phyloP scores from a whole-genome alignment of 495 filamentous ascomycete genomes.

The Parathielavia appendiculata region DNA sequence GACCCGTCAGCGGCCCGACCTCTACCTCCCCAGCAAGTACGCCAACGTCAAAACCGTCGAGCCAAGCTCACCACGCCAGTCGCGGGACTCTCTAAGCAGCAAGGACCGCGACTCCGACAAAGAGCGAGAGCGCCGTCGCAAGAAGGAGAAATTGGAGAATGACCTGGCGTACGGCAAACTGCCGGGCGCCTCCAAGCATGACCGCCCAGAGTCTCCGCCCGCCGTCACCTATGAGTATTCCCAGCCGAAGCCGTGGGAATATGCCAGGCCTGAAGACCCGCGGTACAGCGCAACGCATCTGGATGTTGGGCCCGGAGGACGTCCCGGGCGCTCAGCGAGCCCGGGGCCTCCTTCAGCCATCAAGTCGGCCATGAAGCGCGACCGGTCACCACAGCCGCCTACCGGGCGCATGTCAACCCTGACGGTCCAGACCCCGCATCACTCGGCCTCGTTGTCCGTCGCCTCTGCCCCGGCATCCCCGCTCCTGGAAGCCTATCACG shows the following conservation, averaged over 20 bases:
- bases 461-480: slow-evolving; percentile 69
- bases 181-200: slow-evolving; percentile 28
- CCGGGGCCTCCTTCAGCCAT: slow-evolving; percentile 23
- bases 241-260: slow-evolving; percentile 46
- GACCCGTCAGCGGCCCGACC: slow-evolving; percentile 5
- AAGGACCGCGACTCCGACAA: slow-evolving; percentile 33
- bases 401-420: slow-evolving; percentile 45
- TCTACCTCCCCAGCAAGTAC: slow-evolving; percentile 29
- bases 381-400: slow-evolving; percentile 45
- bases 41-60: slow-evolving; percentile 21
- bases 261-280: slow-evolving; percentile 46
- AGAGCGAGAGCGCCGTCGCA: slow-evolving; percentile 28
- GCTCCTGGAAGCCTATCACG: slow-evolving; percentile 85
- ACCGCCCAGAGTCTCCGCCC: slow-evolving; percentile 27
- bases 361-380: slow-evolving; percentile 38
- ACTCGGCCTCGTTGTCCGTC: slow-evolving; percentile 37
- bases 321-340: slow-evolving; percentile 28
- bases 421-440: slow-evolving; percentile 40
- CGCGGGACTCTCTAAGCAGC: slow-evolving; percentile 31
- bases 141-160: slow-evolving; percentile 40
- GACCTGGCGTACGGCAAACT: slow-evolving; percentile 45
- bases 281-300: slow-evolving; percentile 34
- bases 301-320: slow-evolving; percentile 19
- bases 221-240: slow-evolving; percentile 41
- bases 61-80: slow-evolving; percentile 22